Evolutionary conservation across 2,329 filamentous ascomycete genomes (phyloP).

Genomic region (Torrubiella hemipterigena): DNA sequence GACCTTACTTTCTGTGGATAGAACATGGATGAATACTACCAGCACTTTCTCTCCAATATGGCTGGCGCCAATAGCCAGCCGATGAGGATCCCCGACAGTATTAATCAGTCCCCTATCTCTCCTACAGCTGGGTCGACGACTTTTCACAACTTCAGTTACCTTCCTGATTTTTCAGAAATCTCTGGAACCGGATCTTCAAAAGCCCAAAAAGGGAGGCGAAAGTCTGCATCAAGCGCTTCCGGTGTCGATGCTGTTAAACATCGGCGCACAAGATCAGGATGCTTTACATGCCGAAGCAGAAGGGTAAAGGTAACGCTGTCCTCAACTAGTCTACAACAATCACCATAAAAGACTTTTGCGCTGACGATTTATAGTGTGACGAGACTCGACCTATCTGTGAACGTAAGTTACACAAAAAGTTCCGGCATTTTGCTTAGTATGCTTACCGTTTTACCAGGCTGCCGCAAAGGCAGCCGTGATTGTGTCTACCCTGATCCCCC

Average conservation of each 20-base stretch:
- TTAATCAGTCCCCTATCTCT: slow-evolving; percentile 22
- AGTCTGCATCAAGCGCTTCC: slow-evolving; percentile 26
- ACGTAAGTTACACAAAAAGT: slow-evolving; percentile 30
- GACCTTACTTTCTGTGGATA: too few relatives aligned
- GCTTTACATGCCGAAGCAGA: slow-evolving; percentile 79
- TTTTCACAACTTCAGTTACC: slow-evolving; percentile 36
- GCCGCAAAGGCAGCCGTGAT: slow-evolving; percentile 81
- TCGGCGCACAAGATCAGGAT: slow-evolving; percentile 83
- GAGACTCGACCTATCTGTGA: slow-evolving; percentile 82
- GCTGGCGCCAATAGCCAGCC: slow-evolving; percentile 29
- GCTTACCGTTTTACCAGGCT: slow-evolving; percentile 43
- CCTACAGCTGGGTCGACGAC: slow-evolving; percentile 8
- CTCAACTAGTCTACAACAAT: slow-evolving; percentile 2
- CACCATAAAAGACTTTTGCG: too few relatives aligned
- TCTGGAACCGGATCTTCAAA: too few relatives aligned
- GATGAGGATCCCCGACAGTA: slow-evolving; percentile 25
- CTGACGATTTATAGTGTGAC: slow-evolving; percentile 72
- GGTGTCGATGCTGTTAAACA: slow-evolving; percentile 73
- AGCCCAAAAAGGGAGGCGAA: slow-evolving; percentile 36
- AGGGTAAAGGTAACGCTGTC: slow-evolving; percentile 57
- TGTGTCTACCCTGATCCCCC: slow-evolving; percentile 77
- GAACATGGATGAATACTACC: slow-evolving; percentile 50
- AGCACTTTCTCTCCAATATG: slow-evolving; percentile 42
- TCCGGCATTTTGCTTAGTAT: slow-evolving; percentile 7
- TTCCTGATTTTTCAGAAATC: slow-evolving; percentile 37